A percentile compares a stretch with the other conserved stretches of the same genome.
Evolutionary conservation across 108 stramenopile genomes (phyloP).

Genomic region (Asterionellopsis glacialis): DNA sequence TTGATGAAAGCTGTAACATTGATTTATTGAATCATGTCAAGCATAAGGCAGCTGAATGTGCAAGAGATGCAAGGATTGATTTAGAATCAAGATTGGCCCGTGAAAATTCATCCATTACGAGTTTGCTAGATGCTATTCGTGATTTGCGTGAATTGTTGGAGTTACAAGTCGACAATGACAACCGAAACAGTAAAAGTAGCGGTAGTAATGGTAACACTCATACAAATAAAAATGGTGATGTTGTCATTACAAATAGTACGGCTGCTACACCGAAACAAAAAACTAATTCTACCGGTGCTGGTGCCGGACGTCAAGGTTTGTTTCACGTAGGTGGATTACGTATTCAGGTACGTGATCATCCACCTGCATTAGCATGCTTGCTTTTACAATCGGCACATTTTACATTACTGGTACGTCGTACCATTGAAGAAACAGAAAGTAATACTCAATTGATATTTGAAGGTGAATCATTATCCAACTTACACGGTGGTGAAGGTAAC

Average conservation of each 20-base stretch:
- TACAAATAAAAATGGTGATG: too few relatives aligned
- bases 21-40: slow-evolving; percentile 77
- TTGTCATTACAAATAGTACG: too few relatives aligned
- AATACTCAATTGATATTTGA: slow-evolving; percentile 51
- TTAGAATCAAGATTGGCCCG: slow-evolving; percentile 75
- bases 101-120: slow-evolving; percentile 52
- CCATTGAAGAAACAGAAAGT: slow-evolving; percentile 52
- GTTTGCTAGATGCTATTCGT: slow-evolving; percentile 72
- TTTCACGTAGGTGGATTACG: slow-evolving; percentile 57
- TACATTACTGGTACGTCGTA: slow-evolving; percentile 49
- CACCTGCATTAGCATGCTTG: slow-evolving; percentile 76
- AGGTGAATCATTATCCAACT: slow-evolving; percentile 46
- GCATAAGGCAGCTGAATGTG: slow-evolving; percentile 73
- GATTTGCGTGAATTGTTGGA: slow-evolving; percentile 79
- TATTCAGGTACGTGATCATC: slow-evolving; percentile 70
- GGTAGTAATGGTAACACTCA: slow-evolving; percentile 9
- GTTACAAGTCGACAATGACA: slow-evolving; percentile 39
- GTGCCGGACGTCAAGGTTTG: slow-evolving; percentile 21
- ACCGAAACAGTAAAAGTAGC: slow-evolving; percentile 42
- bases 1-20: slow-evolving; percentile 70
- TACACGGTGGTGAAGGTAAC: slow-evolving; percentile 20
- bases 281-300: not conserved
- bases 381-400: slow-evolving; percentile 80
- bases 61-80: slow-evolving; percentile 70
- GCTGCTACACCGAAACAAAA: too few relatives aligned